Base-by-base conservation (phyloP, 495 filamentous ascomycete genomes). In the Penicillium lividum region DNA sequence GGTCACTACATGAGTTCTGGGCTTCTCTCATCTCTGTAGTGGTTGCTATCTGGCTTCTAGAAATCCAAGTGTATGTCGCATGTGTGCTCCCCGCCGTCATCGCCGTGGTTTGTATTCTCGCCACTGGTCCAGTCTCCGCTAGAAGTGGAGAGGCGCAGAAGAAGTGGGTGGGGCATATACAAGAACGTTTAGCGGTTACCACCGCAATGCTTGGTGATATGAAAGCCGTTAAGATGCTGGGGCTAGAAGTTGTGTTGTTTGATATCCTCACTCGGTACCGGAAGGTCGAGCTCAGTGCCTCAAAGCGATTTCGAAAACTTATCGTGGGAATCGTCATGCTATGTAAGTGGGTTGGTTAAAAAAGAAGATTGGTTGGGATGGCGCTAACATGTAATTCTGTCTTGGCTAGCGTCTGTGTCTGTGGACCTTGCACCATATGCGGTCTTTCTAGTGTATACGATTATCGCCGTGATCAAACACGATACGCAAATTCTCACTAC, bases 21-120 rank as follows among this genome's bases (percentile, higher is more conserved):
- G 82, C 80, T 0, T 71, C 77, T 34, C 34, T 74, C 0, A 40
- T 87, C 3, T 79, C 85, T 58, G 76, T 86, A 0, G 60, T 67
- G 1, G 61, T 87, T 34, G 85, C 80, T 5, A 74, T 83, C 6
- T 72, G 62, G 7, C 68, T 87, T 27, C 59, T 88, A n/a, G 68
- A 80, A 28, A 61, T 68, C 33, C 73, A 85, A 59, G 65, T 86
- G 16, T 79, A 82, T 7, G 80, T 75, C 2, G 54, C 63, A 4
- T 70, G 66, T 47, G 13, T 70, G 51, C 75, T 75, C 0, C 84
- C 85, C 13, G 67, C 82, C 45, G 72, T 73, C 31, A 70, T 80
- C 10, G 31, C 34, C n/a, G 11, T 52, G 30, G 48, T 33, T 4
- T 54, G 22, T 34, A 29, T 54, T 13, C 6, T 29, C 5, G 38